phyloP scores from a whole-genome alignment of 306 rosid species.

The Clitoria ternatea region DNA sequence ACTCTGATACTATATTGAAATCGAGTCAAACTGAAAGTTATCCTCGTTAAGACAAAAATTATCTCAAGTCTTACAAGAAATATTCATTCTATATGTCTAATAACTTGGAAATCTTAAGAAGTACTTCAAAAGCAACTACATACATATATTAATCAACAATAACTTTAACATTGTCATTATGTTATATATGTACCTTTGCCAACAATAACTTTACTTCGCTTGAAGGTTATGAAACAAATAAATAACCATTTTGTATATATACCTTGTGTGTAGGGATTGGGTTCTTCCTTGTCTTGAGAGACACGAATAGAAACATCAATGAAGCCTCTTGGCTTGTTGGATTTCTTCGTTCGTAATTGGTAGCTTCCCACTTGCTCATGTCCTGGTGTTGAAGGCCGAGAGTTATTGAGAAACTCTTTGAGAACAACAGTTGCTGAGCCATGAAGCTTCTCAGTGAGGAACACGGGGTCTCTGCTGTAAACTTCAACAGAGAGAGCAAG shows the following conservation, averaged over 20 bases:
- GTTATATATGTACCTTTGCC: too few relatives aligned
- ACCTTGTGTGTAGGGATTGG: constrained; percentile 32
- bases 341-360: constrained; percentile 57
- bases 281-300: constrained; percentile 53
- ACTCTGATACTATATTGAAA: too few relatives aligned
- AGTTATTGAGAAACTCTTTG: constrained; percentile 57
- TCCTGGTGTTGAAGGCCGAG: constrained; percentile 37
- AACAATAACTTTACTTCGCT: too few relatives aligned
- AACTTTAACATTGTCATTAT: too few relatives aligned
- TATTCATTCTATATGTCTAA: too few relatives aligned
- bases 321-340: constrained; percentile 65
- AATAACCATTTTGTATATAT: constrained; percentile 23
- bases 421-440: constrained; percentile 67
- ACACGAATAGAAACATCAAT: constrained; percentile 66
- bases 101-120: too few relatives aligned
- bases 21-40: too few relatives aligned
- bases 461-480: constrained; percentile 69
- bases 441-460: constrained; percentile 67
- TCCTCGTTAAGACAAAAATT: too few relatives aligned
- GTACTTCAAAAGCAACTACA: too few relatives aligned
- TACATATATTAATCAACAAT: too few relatives aligned
- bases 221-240: too few relatives aligned
- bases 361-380: constrained; percentile 68
- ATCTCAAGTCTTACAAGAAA: too few relatives aligned
- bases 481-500: constrained; percentile 60